Conservation (phyloP, 2,329 filamentous ascomycete species). For the Huntiella abstrusa region DNA sequence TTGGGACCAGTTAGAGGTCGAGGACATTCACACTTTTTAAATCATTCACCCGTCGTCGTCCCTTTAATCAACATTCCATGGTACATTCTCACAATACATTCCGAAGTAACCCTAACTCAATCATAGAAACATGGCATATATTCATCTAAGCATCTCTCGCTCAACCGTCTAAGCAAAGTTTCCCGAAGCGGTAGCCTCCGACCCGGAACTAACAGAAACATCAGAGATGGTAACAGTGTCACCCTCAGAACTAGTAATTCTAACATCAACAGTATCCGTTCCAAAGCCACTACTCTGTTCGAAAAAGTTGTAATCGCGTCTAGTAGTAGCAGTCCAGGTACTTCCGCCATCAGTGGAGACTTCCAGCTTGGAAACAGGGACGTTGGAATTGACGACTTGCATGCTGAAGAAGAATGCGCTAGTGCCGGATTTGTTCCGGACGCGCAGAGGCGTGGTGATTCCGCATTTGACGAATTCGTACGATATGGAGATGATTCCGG, state of each 20-base stretch:
- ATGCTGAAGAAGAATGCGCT: slow-evolving; percentile 24
- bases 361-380: slow-evolving; percentile 35
- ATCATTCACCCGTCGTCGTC: too few relatives aligned
- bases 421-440: slow-evolving; percentile 27
- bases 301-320: slow-evolving; percentile 42
- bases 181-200: slow-evolving; percentile 16
- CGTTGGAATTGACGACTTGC: slow-evolving; percentile 46
- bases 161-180: slow-evolving; percentile 13
- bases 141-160: too few relatives aligned
- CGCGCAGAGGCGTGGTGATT: slow-evolving; percentile 23
- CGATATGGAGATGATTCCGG: slow-evolving; percentile 19
- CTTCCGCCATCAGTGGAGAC: slow-evolving; percentile 40
- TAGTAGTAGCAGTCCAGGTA: slow-evolving; percentile 37
- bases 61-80: too few relatives aligned
- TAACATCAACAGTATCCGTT: slow-evolving; percentile 32
- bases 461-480: slow-evolving; percentile 23
- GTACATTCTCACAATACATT: too few relatives aligned
- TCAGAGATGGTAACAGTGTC: slow-evolving; percentile 30
- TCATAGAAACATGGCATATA: too few relatives aligned
- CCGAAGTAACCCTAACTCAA: too few relatives aligned
- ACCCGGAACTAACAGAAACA: slow-evolving; percentile 23
- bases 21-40: too few relatives aligned
- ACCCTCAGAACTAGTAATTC: slow-evolving; percentile 34
- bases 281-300: slow-evolving; percentile 39
- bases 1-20: too few relatives aligned